A percentile compares a stretch with the other conserved stretches of the same genome.
phyloP scores from a whole-genome alignment of 495 filamentous ascomycete species.

The Neurospora cerealis region DNA sequence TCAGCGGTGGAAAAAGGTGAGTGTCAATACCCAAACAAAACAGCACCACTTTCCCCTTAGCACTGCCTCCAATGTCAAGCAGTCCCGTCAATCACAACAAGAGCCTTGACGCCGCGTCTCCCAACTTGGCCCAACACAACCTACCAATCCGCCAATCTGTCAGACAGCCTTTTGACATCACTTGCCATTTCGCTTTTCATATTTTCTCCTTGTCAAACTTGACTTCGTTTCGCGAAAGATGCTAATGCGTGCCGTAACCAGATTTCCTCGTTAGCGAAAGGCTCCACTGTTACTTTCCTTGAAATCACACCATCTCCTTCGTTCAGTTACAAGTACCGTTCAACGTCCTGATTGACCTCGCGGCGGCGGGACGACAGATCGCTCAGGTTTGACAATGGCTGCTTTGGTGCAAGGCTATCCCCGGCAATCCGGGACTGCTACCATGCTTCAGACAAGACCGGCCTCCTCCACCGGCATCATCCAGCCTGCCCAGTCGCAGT shows the following conservation, averaged over 20 bases:
- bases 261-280: neutral
- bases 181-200: neutral
- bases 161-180: neutral
- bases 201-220: neutral
- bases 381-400: constrained; percentile 52
- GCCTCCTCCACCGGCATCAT: constrained; percentile 60
- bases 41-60: neutral
- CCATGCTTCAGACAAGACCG: constrained; percentile 73
- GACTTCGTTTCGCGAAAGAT: neutral
- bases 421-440: constrained; percentile 67
- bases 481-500: constrained; percentile 40
- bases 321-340: neutral
- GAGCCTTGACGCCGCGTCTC: neutral
- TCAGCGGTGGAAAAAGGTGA: neutral
- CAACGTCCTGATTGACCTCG: neutral
- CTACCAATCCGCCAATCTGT: neutral
- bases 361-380: neutral
- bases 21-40: neutral
- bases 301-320: neutral
- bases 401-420: constrained; percentile 87
- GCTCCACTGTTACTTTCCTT: neutral
- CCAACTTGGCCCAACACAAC: neutral
- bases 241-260: neutral
- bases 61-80: neutral
- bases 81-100: neutral